A percentile compares a stretch with the other conserved stretches of the same genome.
These are phyloP conservation scores for Lactifluus rugatus DNA, from an alignment of 768 basidiomycete species.

Conservation along the genomic window DNA sequence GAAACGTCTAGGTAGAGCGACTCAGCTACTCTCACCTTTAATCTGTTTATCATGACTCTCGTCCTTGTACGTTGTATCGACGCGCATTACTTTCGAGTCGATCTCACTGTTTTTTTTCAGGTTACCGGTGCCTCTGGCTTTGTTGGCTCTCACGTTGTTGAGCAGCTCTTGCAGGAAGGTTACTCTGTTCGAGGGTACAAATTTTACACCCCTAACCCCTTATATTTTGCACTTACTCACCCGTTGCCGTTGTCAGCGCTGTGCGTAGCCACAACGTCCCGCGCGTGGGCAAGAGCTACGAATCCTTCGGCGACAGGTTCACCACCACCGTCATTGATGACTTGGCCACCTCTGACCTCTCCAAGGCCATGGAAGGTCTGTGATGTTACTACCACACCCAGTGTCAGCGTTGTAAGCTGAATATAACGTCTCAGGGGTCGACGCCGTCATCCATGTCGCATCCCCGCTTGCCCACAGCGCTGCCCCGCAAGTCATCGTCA, in stretches of 20 bases:
- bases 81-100: neutral
- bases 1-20: neutral
- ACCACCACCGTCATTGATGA: slow-evolving; percentile 19
- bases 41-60: neutral
- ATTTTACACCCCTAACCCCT: too few relatives aligned
- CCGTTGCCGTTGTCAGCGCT: slow-evolving; percentile 5
- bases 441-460: slow-evolving; percentile 16
- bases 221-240: neutral
- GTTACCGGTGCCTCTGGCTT: slow-evolving; percentile 39
- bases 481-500: slow-evolving; percentile 13
- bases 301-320: slow-evolving; percentile 16
- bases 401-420: neutral
- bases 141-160: slow-evolving; percentile 21
- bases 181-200: slow-evolving; percentile 40
- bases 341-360: slow-evolving; percentile 20
- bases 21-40: neutral
- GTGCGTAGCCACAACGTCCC: slow-evolving; percentile 20
- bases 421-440: slow-evolving; percentile 2
- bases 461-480: slow-evolving; percentile 4
- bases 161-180: slow-evolving; percentile 35
- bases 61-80: neutral
- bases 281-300: slow-evolving; percentile 12
- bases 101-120: slow-evolving; percentile 20
- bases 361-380: slow-evolving; percentile 19
- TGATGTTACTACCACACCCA: neutral